Evolutionary conservation across 23 red algal genomes (phyloP), one percentile per base, ranked within the genome.

Genomic region (Gracilaria domingensis): DNA sequence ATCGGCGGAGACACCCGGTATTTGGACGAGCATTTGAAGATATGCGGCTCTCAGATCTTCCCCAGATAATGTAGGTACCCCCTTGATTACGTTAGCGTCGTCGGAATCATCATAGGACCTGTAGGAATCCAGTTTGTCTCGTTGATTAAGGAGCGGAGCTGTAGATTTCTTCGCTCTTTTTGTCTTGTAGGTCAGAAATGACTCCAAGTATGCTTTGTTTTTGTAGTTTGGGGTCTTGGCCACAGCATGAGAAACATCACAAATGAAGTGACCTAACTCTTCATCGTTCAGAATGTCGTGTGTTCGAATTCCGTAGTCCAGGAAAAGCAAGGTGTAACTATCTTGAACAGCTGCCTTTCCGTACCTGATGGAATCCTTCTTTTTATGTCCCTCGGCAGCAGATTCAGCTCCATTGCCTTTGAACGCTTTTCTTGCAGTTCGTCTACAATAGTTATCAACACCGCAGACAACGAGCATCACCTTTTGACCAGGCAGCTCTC

Each of bases 291-390:
- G 37, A 47, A 75, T 42, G 33, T 60, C 70, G 26, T 89, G 85
- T 12, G 85, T 89, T 50, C 85, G 70, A 79, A 89, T 89, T 45
- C 74, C 85, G 38, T 77, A 80, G 13, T 89, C 85, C 55, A 89
- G 17, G 50, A 57, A 89, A 66, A 89, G 60, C 26, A 37, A 76
- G 1, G 71, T 26, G 75, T 89, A 89, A 54, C 85, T 77, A 54
- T 89, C 85, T 36, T 89, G 85, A 20, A 89, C 67, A 4, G 67
- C 70, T 30, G 48, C 25, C 34, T 60, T 60, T n/a, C 51, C 51
- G 51, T 18, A 55, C 51, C 11, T 1, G 51, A 55, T 8, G 18
- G 51, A 55, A 18, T 55, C 51, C 6, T 18, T 55, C 1, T 55
- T 20, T 55, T 55, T 8, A 16, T 1, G 1, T 55, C 42, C 42